Base-by-base conservation (phyloP, 2,329 filamentous ascomycete species). In the Aspergillus ibericus region DNA sequence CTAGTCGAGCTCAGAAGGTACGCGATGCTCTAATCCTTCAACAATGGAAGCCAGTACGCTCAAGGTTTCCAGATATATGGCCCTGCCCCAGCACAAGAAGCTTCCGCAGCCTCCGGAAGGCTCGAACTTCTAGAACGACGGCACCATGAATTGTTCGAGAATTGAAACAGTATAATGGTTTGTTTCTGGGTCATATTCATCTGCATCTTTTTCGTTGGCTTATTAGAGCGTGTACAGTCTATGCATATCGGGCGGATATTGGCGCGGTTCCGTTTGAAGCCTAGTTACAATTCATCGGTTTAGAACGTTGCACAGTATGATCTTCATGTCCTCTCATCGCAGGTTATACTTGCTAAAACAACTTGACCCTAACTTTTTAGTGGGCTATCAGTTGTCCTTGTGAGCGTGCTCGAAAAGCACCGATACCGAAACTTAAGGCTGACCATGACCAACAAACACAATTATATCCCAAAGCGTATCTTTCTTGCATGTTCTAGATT, bases 71-170 rank as follows among this genome's bases (percentile, higher is more conserved):
- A 96, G 93, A 77, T 96, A 91, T 75, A 98, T 99, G 95, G 93
- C 93, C 29, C 85, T 93, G 59, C 88, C 90, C 25, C 83, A 87
- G 66, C 90, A 98, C 81, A 97, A 97, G 85, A 98, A 98, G 80
- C 86, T 97, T 29, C 90, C 92, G 12, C 95, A 99, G 76, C 95
- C 95, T 40, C 85, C 91, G 4, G 95, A 99, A 80, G 93, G 92
- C 59, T 87, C 90, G 29, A 88, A 80, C 32, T 89, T 83, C 67
- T 77, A 65, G 66, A 56, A 42, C 54, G 60, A 58, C 52, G 55
- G 61, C 63, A 52, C 68, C 54, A 51, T 60, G 63, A 63, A 67
- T 59, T 55, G 53, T 60, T 61, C 53, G 63, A 60, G 57, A 63
- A 58, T 51, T 62, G 62, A 65, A 64, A 60, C 68, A 74, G 72